Conservation (phyloP, 345 rosid species). For the Populus davidiana region DNA sequence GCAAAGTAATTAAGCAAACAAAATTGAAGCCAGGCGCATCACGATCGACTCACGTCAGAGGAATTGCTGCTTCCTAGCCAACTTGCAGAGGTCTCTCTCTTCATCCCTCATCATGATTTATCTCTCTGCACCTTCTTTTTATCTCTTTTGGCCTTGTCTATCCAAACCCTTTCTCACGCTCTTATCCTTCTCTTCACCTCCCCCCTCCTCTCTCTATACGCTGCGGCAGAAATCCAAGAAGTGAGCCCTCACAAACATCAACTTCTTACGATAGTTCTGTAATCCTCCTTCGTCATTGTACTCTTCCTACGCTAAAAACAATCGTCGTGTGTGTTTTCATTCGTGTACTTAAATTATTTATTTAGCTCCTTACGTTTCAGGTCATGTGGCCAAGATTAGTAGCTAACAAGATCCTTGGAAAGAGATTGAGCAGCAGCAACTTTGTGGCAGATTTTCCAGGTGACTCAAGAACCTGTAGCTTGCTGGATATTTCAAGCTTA, state of each 20-base stretch:
- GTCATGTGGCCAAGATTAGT: conserved; percentile 82
- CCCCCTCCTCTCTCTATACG: neutral
- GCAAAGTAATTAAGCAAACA: neutral
- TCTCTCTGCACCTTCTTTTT: conserved; percentile 21
- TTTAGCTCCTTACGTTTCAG: conserved; percentile 13
- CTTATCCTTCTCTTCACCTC: conserved; percentile 1
- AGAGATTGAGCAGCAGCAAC: conserved; percentile 60
- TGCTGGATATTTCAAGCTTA: conserved; percentile 30
- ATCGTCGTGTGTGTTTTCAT: neutral
- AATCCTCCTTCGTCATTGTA: neutral
- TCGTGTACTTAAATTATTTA: neutral
- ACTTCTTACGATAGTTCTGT: neutral
- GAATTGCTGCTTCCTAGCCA: conserved; percentile 31
- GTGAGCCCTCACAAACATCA: conserved; percentile 22
- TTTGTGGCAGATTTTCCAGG: conserved; percentile 73
- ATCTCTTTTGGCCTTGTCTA: conserved; percentile 26
- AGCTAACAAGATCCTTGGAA: conserved; percentile 62
- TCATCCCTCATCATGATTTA: conserved; percentile 28
- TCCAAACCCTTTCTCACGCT: neutral
- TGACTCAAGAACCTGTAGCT: conserved; percentile 16
- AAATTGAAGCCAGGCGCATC: conserved; percentile 9
- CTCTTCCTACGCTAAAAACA: neutral
- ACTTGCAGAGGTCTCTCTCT: conserved; percentile 54
- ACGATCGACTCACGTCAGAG: conserved; percentile 38
- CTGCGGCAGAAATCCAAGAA: conserved; percentile 43